Base-by-base conservation (phyloP, 495 filamentous ascomycete species). In the Penicillium steckii region DNA sequence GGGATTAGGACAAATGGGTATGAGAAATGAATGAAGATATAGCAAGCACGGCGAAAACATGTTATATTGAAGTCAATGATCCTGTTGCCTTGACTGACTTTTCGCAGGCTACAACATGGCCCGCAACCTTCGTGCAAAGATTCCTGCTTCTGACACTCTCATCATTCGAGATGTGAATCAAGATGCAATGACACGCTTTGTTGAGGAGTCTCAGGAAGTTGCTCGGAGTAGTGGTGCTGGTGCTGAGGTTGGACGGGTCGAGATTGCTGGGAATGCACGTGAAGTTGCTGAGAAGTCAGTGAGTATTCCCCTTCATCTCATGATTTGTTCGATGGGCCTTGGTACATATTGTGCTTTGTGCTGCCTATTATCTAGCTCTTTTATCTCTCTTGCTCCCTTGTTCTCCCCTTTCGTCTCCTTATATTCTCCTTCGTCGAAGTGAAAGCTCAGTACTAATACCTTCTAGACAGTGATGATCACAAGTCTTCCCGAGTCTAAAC, bases 1-100 rank as follows among this genome's bases (percentile, higher is more conserved):
- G 56, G 90, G 90, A 3, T 71, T 95, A 23, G 90, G 90, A 7
- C 87, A 89, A 61, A 95, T 95, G 90, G 90, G 85, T 90, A 79
- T 42, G 83, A n/a, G n/a, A n/a, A n/a, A n/a, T n/a, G n/a, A n/a
- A n/a, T n/a, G n/a, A n/a, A n/a, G n/a, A n/a, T n/a, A n/a, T n/a
- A n/a, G n/a, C n/a, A n/a, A n/a, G n/a, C n/a, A n/a, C n/a, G n/a
- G n/a, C n/a, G n/a, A n/a, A n/a, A n/a, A n/a, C n/a, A n/a, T n/a
- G n/a, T n/a, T n/a, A n/a, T n/a, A n/a, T n/a, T n/a, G n/a, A n/a
- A n/a, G n/a, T n/a, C n/a, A n/a, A 37, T 37, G 33, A 37, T 15
- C n/a, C 0, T 37, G 33, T 3, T 10, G 15, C 33, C 33, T 4
- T 2, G 46, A 13, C 53, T 26, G 19, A 17, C 51, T 80, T 35